Conservation (phyloP, 2,329 filamentous ascomycete species). For the Aspergillus clavatus region DNA sequence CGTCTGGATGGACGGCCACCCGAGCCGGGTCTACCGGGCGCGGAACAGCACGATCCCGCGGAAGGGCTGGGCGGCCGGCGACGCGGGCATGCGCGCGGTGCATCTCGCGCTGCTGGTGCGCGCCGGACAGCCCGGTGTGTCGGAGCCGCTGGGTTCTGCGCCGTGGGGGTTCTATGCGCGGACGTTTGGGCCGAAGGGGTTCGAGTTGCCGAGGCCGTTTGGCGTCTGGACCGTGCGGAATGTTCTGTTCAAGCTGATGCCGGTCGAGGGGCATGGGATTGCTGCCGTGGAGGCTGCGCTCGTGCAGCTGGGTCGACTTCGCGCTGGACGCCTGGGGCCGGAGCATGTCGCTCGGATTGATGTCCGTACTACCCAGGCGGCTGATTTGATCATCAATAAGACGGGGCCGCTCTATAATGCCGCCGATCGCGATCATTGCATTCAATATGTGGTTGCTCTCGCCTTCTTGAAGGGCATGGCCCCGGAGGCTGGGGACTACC, state of each 20-base stretch:
- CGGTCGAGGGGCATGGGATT: conserved; percentile 33
- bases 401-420: conserved; percentile 21
- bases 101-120: conserved; percentile 31
- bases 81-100: conserved; percentile 39
- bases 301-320: conserved; percentile 10
- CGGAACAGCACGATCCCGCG: conserved; percentile 33
- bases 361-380: conserved; percentile 28
- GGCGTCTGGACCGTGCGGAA: conserved; percentile 21
- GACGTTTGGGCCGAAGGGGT: conserved; percentile 17
- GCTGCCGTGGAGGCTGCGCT: conserved; percentile 32
- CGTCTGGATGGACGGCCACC: conserved; percentile 38
- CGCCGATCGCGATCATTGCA: conserved; percentile 35
- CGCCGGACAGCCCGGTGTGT: conserved; percentile 26
- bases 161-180: conserved; percentile 35
- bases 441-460: conserved; percentile 33
- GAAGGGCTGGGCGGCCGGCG: conserved; percentile 43
- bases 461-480: conserved; percentile 27
- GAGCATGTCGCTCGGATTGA: conserved; percentile 23
- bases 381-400: conserved; percentile 33
- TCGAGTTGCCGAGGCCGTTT: conserved; percentile 16
- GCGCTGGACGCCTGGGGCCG: conserved; percentile 8
- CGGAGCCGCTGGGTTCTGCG: conserved; percentile 26
- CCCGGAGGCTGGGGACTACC: conserved; percentile 25
- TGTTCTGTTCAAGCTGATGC: conserved; percentile 24
- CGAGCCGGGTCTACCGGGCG: conserved; percentile 33